A percentile compares a stretch with the other conserved stretches of the same genome.
Evolutionary conservation across 345 rosid species (phyloP).

Genomic region (Ceriops tagal): DNA sequence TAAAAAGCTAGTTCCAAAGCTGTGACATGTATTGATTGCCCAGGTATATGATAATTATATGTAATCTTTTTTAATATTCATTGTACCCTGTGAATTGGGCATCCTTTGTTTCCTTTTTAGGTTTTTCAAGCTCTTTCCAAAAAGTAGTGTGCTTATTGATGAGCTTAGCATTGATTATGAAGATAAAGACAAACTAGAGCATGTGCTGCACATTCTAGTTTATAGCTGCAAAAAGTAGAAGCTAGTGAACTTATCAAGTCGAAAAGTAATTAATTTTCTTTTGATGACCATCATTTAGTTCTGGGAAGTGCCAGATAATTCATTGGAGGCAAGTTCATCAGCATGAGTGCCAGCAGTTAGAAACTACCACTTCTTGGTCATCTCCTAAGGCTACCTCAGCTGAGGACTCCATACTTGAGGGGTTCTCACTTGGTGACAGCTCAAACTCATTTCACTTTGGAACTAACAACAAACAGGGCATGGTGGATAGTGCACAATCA

Average conservation of each 20-base stretch:
- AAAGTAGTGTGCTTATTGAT: neutral
- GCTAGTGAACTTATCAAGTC: neutral
- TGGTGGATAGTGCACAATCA: conserved; percentile 26
- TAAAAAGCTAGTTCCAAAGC: neutral
- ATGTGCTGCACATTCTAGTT: neutral
- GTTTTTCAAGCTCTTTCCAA: neutral
- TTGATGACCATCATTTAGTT: conserved; percentile 43
- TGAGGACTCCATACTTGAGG: conserved; percentile 33
- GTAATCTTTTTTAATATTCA: neutral
- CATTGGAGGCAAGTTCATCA: conserved; percentile 88
- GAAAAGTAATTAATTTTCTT: conserved; percentile 6
- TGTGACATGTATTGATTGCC: neutral
- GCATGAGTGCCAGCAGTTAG: conserved; percentile 57
- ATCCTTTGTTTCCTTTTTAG: neutral
- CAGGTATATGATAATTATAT: neutral
- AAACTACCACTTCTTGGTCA: conserved; percentile 34
- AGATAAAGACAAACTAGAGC: neutral
- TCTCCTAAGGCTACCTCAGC: conserved; percentile 37
- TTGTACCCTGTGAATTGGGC: neutral
- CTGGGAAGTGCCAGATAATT: conserved; percentile 89
- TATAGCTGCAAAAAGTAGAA: neutral
- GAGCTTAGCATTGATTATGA: neutral
- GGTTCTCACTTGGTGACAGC: conserved; percentile 21
- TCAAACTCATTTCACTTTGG: conserved; percentile 34
- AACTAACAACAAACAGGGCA: conserved; percentile 30